Evolutionary conservation across 352 stramenopile genomes (phyloP), one percentile per base, ranked within the genome.

Genomic region (Globisporangium alternatum): DNA sequence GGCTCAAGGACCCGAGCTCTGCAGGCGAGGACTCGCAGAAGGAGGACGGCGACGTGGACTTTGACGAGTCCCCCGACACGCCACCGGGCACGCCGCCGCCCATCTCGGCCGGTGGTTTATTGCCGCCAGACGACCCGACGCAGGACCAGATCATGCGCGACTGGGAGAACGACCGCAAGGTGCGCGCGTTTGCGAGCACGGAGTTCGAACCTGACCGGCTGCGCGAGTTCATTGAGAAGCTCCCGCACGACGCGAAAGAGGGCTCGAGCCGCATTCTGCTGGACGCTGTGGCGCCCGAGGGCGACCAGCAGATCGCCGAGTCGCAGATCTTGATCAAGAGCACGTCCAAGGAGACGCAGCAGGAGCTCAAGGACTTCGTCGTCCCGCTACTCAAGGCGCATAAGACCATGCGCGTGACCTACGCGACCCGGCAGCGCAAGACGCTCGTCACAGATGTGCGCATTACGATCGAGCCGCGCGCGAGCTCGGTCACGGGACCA

Each of bases 371-470:
- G 3, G 74, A 88, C 48, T 90, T 86, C 52, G 33, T 94, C 15
- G 48, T 94, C 47, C 86, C 86, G 37, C 58, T 89, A 44, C 74
- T 94, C 41, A 94, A 92, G 69, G 76, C 83, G 9, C 76, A 91
- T 45, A 83, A 84, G 41, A 76, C 77, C 35, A 67, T 91, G 48
- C 75, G 85, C 28, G 76, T 94, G 15, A 81, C 78, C 51, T 94
- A 88, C 60, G 72, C 77, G 30, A 89, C 78, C 4, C 71, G 90
- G 70, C 71, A 89, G 71, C 83, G 86, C 30, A 82, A 80, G 51
- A 91, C 85, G 15, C 65, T 95, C 0, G 83, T 90, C 21, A 91
- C 86, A 1, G 86, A 95, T 28, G 76, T 93, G 35, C 82, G 85
- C 9, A 72, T 95, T n/a, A 87, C 77, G 58, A 72, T 95, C n/a